A percentile compares a stretch with the other conserved stretches of the same genome.
phyloP scores from a whole-genome alignment of 148 eudicot species.

The Dianthus caryophyllus region DNA sequence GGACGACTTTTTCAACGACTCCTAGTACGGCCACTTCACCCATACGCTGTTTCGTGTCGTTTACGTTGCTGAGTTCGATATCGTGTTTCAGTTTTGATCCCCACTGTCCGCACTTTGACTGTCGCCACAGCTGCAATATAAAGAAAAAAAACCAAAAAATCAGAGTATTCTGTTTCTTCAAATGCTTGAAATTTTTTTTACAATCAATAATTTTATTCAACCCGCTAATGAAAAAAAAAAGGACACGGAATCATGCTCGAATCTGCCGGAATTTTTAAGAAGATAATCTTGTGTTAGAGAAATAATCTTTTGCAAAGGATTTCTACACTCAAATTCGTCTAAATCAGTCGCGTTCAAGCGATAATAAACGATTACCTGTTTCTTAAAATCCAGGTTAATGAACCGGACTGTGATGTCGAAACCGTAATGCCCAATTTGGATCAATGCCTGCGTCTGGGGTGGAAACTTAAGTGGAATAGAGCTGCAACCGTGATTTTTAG shows the following conservation, averaged over 20 bases:
- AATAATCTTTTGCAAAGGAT: slow-evolving; percentile 4
- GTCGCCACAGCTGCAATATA: slow-evolving; percentile 1
- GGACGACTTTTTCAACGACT: not conserved
- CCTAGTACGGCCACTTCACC: slow-evolving; percentile 1
- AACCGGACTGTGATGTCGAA: slow-evolving; percentile 1
- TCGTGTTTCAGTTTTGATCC: not conserved
- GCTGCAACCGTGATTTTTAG: not conserved
- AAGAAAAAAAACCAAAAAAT: not conserved
- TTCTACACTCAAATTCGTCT: not conserved
- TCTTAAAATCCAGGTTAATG: not conserved
- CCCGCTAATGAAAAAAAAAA: not conserved
- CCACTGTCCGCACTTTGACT: not conserved
- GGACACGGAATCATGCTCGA: not conserved
- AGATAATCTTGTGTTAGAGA: not conserved
- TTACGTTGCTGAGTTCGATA: not conserved
- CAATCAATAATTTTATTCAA: not conserved
- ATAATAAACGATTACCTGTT: not conserved
- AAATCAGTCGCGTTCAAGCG: not conserved
- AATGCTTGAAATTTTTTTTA: not conserved
- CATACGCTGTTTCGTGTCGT: not conserved
- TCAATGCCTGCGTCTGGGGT: not conserved
- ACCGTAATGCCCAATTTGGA: slow-evolving; percentile 7
- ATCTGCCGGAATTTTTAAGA: not conserved
- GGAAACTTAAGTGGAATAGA: not conserved
- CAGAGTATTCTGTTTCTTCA: not conserved